Evolutionary conservation across 345 rosid species (phyloP).

Genomic region (Gynandropsis gynandra): DNA sequence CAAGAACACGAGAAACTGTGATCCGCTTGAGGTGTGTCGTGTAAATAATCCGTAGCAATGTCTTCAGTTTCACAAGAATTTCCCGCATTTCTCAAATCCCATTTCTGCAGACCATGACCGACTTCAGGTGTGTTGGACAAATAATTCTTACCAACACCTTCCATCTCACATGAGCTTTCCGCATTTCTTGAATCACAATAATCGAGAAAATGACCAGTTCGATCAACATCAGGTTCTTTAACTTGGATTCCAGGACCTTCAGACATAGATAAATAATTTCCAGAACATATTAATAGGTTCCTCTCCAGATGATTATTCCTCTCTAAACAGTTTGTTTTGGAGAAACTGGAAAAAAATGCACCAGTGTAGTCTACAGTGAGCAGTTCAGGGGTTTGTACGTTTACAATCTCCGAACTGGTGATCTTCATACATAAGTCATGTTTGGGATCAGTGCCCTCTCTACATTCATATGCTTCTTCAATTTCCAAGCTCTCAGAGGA

Average conservation of each 20-base stretch:
- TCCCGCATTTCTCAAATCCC: constrained; percentile 16
- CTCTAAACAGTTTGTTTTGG: constrained; percentile 14
- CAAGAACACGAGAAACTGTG: too few relatives aligned
- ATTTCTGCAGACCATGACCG: too few relatives aligned
- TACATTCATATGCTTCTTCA: constrained; percentile 16
- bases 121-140: constrained; percentile 22
- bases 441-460: constrained; percentile 19
- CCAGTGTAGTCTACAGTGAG: constrained; percentile 1
- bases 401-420: constrained; percentile 30
- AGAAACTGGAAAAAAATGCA: background rate
- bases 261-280: too few relatives aligned
- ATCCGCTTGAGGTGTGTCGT: too few relatives aligned
- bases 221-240: constrained; percentile 16
- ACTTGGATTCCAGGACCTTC: background rate
- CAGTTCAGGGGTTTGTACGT: constrained; percentile 18
- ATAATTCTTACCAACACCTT: constrained; percentile 8
- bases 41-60: constrained; percentile 20
- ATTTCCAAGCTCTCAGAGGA: background rate
- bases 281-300: too few relatives aligned
- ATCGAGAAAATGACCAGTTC: too few relatives aligned
- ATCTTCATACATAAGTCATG: constrained; percentile 3
- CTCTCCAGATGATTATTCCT: constrained; percentile 2
- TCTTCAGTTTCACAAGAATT: constrained; percentile 22
- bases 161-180: too few relatives aligned
- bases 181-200: too few relatives aligned